phyloP scores from a whole-genome alignment of 139 green algal species.

The Nannochloris sp. region DNA sequence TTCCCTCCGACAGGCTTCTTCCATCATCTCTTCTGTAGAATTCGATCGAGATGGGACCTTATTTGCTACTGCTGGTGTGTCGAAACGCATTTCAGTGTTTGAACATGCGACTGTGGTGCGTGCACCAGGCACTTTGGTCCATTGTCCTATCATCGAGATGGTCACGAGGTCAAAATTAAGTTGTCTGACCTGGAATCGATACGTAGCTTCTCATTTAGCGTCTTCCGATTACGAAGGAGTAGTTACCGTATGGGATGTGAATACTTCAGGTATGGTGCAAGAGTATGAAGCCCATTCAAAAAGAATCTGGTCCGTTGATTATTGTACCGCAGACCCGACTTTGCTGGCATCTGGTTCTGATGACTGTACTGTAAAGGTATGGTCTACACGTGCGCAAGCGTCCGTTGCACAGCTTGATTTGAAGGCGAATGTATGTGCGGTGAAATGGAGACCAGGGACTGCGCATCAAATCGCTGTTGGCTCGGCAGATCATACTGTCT shows the following conservation, averaged over 20 bases:
- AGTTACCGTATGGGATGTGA: conserved; percentile 63
- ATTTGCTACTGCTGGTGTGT: conserved; percentile 63
- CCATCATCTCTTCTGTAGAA: conserved; percentile 64
- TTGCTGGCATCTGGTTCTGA: conserved; percentile 75
- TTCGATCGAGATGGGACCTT: conserved; percentile 47
- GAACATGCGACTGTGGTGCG: conserved; percentile 21
- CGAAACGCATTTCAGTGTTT: conserved; percentile 49
- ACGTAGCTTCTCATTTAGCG: conserved; percentile 42
- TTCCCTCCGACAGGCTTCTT: conserved; percentile 6
- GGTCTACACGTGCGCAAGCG: conserved; percentile 30
- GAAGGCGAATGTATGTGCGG: conserved; percentile 81
- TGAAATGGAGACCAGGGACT: conserved; percentile 64
- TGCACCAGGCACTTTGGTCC: conserved; percentile 1
- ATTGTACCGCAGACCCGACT: conserved; percentile 40
- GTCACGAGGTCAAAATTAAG: conserved; percentile 69
- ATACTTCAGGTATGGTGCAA: conserved; percentile 33
- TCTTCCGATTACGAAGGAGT: conserved; percentile 75
- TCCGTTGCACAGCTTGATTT: conserved; percentile 39
- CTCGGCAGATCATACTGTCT: conserved; percentile 66
- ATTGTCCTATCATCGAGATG: conserved; percentile 69
- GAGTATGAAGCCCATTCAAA: conserved; percentile 71
- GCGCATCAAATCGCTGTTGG: conserved; percentile 74
- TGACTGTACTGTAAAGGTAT: conserved; percentile 85
- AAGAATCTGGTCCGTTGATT: conserved; percentile 86
- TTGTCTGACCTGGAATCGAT: conserved; percentile 72